Evolutionary conservation across 129 eudicot genomes (phyloP).

Genomic region (Artemisia tridentata): DNA sequence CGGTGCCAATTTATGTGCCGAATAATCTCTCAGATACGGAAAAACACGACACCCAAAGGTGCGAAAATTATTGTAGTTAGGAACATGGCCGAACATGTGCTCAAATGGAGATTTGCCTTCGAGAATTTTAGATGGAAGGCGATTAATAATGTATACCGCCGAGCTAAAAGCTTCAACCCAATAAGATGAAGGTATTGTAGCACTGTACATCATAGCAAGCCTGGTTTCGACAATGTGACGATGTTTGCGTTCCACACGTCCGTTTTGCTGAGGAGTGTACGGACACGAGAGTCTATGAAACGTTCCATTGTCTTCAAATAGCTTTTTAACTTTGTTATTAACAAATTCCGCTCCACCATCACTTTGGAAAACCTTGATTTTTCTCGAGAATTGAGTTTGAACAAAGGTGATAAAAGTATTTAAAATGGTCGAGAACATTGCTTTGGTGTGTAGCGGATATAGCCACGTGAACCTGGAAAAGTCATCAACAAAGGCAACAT

Average conservation of each 20-base stretch:
- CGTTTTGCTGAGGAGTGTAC: not conserved
- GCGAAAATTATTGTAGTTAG: too few relatives aligned
- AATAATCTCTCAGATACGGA: too few relatives aligned
- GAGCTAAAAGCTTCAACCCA: not conserved
- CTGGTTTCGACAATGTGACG: not conserved
- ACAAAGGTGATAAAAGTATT: not conserved
- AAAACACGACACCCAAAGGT: too few relatives aligned
- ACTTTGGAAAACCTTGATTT: too few relatives aligned
- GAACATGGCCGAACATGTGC: too few relatives aligned
- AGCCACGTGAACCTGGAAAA: not conserved
- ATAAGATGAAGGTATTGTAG: not conserved
- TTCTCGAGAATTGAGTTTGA: too few relatives aligned
- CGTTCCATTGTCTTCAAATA: not conserved
- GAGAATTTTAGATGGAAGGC: too few relatives aligned
- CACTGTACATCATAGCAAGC: not conserved
- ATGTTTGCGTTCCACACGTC: not conserved
- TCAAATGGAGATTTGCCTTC: too few relatives aligned
- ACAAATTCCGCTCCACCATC: not conserved
- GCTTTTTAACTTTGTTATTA: not conserved
- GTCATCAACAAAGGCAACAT: not conserved
- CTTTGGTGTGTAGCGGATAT: not conserved
- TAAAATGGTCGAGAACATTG: not conserved
- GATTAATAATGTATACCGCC: not conserved
- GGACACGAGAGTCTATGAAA: not conserved
- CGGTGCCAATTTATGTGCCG: not conserved